A percentile compares a stretch with the other conserved stretches of the same genome.
Evolutionary conservation across 495 filamentous ascomycete genomes (phyloP).

Genomic region (Entonaema liquescens): DNA sequence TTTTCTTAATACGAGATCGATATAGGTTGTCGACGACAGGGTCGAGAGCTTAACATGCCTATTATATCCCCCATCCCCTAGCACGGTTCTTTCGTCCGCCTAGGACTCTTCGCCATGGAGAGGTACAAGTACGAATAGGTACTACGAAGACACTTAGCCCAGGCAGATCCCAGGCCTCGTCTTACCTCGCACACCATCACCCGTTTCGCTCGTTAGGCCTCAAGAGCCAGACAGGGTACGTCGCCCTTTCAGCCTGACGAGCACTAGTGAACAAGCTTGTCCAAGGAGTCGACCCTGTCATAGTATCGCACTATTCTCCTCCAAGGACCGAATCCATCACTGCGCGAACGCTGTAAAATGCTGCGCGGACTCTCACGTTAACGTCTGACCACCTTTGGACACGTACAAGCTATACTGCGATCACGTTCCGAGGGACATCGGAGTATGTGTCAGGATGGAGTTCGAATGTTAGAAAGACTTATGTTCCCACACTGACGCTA

Average conservation of each 20-base stretch:
- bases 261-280: conserved; percentile 12
- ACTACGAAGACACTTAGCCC: neutral
- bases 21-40: conserved; percentile 45
- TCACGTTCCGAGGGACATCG: neutral
- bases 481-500: neutral
- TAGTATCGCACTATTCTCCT: neutral
- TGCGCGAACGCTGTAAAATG: conserved; percentile 14
- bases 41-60: conserved; percentile 32
- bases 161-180: conserved; percentile 18
- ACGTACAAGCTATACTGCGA: neutral
- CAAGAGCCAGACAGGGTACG: conserved; percentile 7
- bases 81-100: neutral
- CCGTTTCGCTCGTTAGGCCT: conserved; percentile 27
- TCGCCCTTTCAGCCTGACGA: conserved; percentile 26
- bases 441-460: conserved; percentile 7
- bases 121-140: conserved; percentile 16
- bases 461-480: neutral
- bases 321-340: conserved; percentile 2
- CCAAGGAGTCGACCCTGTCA: conserved; percentile 3
- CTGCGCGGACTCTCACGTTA: neutral
- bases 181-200: conserved; percentile 28
- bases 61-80: conserved; percentile 31
- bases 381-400: conserved; percentile 1
- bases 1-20: conserved; percentile 39
- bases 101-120: conserved; percentile 9